These are phyloP conservation scores for Filosporella fistucella DNA, from an alignment of 495 filamentous ascomycete genomes.

Conservation along the genomic window DNA sequence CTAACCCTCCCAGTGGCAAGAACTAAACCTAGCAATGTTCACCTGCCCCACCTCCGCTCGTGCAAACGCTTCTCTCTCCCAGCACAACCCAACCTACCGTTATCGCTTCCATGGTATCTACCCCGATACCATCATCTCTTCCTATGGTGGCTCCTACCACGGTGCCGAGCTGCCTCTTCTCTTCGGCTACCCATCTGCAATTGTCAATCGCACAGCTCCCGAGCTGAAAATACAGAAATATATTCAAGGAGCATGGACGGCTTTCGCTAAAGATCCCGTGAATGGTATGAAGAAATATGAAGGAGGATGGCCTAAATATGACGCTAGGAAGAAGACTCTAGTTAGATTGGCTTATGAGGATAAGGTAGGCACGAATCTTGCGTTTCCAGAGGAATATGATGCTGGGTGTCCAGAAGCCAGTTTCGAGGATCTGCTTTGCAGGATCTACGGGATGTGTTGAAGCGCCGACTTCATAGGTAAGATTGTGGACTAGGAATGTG, in stretches of 20 bases:
- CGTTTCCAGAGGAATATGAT: slow-evolving; percentile 9
- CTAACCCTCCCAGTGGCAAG: slow-evolving; percentile 24
- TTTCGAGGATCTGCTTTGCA: too few relatives aligned
- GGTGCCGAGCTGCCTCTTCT: slow-evolving; percentile 27
- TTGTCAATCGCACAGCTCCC: not conserved
- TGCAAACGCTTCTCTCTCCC: slow-evolving; percentile 25
- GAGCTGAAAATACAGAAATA: slow-evolving; percentile 29
- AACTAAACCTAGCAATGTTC: slow-evolving; percentile 33
- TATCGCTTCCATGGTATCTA: slow-evolving; percentile 47
- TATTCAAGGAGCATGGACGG: slow-evolving; percentile 39
- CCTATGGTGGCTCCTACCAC: slow-evolving; percentile 41
- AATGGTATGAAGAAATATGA: slow-evolving; percentile 33
- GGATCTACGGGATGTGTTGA: too few relatives aligned
- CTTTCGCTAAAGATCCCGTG: slow-evolving; percentile 43
- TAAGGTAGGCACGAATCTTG: slow-evolving; percentile 12
- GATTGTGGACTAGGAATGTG: too few relatives aligned
- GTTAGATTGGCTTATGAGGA: slow-evolving; percentile 20
- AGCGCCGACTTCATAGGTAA: too few relatives aligned
- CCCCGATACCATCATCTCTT: slow-evolving; percentile 34
- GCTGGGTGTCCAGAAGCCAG: too few relatives aligned
- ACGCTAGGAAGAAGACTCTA: slow-evolving; percentile 5
- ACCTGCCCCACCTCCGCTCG: slow-evolving; percentile 34
- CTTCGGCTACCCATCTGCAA: slow-evolving; percentile 14
- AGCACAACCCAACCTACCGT: slow-evolving; percentile 39
- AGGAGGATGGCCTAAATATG: slow-evolving; percentile 31